Percentiles rank a stretch among this genome's conserved stretches.
Conservation (phyloP, 768 basidiomycete species). For the Macrolepiota albuminosa region DNA sequence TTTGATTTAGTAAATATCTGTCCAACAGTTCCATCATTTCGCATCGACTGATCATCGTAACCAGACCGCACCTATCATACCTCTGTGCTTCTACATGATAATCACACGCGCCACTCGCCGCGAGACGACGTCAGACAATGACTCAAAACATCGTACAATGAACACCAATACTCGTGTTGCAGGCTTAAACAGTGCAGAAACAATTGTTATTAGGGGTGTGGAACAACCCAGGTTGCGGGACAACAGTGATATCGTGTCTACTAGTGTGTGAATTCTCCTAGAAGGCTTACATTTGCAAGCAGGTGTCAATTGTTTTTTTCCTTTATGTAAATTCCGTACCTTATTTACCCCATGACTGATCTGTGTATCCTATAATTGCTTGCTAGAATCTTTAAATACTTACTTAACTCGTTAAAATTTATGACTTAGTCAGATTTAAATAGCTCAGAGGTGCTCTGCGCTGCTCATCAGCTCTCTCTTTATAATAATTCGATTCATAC, state of each 20-base stretch:
- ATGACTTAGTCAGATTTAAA: neutral
- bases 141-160: too few species aligned
- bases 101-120: neutral
- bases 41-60: neutral
- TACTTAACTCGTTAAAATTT: neutral
- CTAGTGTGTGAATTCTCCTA: neutral
- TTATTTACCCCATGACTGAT: too few species aligned
- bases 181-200: neutral
- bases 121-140: neutral
- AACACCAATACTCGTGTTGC: too few species aligned
- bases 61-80: neutral
- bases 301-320: too few species aligned
- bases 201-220: neutral
- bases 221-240: neutral
- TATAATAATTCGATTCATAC: neutral
- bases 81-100: constrained; percentile 6
- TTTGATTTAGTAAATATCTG: neutral
- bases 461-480: neutral
- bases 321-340: too few species aligned
- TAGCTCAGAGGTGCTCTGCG: neutral
- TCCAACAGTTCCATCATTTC: neutral
- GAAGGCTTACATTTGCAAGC: neutral
- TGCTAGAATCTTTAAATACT: neutral
- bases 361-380: neutral
- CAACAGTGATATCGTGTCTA: neutral